Percentiles rank a stretch among this genome's conserved stretches.
phyloP scores from a whole-genome alignment of 1,139 yeast species.

The Nakaseomyces nivariensis region DNA sequence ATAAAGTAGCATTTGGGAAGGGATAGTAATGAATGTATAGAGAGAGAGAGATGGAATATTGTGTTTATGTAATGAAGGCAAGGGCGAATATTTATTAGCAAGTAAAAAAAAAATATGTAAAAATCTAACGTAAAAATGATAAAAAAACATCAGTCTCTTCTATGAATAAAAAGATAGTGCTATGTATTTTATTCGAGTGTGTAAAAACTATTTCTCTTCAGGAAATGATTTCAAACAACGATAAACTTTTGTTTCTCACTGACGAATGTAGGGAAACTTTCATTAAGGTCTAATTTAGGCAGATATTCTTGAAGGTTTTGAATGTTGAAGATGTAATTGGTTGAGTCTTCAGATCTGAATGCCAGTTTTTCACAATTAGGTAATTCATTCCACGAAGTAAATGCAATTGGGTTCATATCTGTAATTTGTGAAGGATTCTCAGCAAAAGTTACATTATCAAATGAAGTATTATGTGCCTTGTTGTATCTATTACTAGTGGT shows the following conservation, averaged over 20 bases:
- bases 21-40: too few species aligned
- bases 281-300: slow-evolving; percentile 13
- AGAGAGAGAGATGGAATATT: too few species aligned
- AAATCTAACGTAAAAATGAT: too few species aligned
- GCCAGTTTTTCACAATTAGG: slow-evolving; percentile 9
- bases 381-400: slow-evolving; percentile 22
- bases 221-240: slow-evolving; percentile 9
- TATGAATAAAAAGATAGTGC: background rate
- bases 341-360: background rate
- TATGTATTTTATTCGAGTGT: too few species aligned
- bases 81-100: too few species aligned
- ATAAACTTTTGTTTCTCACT: slow-evolving; percentile 19
- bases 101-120: too few species aligned
- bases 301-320: slow-evolving; percentile 11
- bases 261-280: slow-evolving; percentile 17
- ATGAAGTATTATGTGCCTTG: background rate
- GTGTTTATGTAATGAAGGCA: too few species aligned
- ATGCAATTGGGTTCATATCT: slow-evolving; percentile 15
- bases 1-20: too few species aligned
- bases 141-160: background rate
- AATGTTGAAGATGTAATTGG: slow-evolving; percentile 13
- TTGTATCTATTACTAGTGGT: background rate
- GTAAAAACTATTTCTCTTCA: too few species aligned
- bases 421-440: slow-evolving; percentile 5
- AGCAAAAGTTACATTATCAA: slow-evolving; percentile 1